Conservation (phyloP, 2,329 filamentous ascomycete genomes). For the Mollisia scopiformis region DNA sequence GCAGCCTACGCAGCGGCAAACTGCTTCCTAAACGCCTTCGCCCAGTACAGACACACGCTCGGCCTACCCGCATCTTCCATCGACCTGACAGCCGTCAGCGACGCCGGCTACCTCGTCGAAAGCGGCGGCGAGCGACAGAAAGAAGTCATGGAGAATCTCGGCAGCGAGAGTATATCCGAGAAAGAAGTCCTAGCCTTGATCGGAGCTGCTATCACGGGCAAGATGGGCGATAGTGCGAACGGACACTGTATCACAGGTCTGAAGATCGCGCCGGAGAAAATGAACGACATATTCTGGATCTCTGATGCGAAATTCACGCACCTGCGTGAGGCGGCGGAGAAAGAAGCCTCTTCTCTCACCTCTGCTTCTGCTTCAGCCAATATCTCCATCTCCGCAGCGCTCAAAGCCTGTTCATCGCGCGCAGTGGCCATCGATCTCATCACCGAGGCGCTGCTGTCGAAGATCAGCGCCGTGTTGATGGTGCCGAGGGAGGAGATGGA, state of each 20-base stretch:
- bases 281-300: conserved; percentile 33
- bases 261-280: conserved; percentile 12
- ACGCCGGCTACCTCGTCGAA: conserved; percentile 36
- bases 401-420: conserved; percentile 22
- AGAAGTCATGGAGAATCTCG: conserved; percentile 20
- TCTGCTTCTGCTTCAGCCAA: neutral
- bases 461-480: conserved; percentile 51
- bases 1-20: conserved; percentile 39
- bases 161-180: conserved; percentile 23
- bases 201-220: conserved; percentile 32
- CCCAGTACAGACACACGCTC: conserved; percentile 21
- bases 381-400: conserved; percentile 14
- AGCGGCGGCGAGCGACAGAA: conserved; percentile 19
- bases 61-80: conserved; percentile 28
- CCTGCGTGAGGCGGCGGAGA: conserved; percentile 9
- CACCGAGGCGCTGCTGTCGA: conserved; percentile 45
- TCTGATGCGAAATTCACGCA: conserved; percentile 29
- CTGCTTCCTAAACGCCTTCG: conserved; percentile 34
- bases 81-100: conserved; percentile 26
- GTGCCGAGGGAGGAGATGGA: conserved; percentile 51
- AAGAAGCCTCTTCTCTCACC: neutral
- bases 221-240: conserved; percentile 12
- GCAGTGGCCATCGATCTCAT: conserved; percentile 29
- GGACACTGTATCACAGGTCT: conserved; percentile 31
- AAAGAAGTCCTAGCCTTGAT: conserved; percentile 29